Base-by-base conservation (phyloP, 1,139 yeast genomes). In the Suhomyces coccinellae region DNA sequence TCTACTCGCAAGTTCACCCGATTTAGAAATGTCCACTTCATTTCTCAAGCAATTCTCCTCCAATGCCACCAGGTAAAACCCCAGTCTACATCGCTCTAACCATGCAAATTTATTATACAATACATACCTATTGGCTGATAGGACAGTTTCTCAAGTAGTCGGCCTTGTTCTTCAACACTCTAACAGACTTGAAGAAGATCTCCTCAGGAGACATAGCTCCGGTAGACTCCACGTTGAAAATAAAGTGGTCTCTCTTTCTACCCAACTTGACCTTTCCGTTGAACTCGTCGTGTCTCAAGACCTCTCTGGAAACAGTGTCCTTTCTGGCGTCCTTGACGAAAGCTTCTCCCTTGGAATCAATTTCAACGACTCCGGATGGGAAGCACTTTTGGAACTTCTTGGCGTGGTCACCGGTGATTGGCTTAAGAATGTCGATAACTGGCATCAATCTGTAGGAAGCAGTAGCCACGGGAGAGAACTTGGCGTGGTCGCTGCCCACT, bases 121-220 rank as follows among this genome's bases (percentile, higher is more conserved):
- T 15, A 31, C 26, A 35, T 28, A 36, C 38, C 57, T 67, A 77
- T 63, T 82, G 87, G 43, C 84, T 78, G 51, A 86, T 85, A 45
- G 93, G 93, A 66, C 93, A 86, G 59, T 74, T 81, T 65, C 86
- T 82, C 65, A 90, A 76, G 61, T 85, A 85, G 54, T 83, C 85
- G 31, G 95, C 96, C 71, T 93, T 93, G 62, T 84, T 84, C 67
- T 83, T 87, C 65, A 93, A 76, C 45, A 89, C 83, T 63, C 93
- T 79, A 47, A 93, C 87, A 49, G 95, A 82, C 67, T 93, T 93
- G 69, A 87, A 83, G 68, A 93, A 93, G 45, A 93, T 89, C 67
- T 91, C 98, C 59, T 88, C 96, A 17, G 99, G 97, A 27, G 89
- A 77, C 96, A 93, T 91, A 40, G 97, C 97, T 33, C 99, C 98